phyloP scores from a whole-genome alignment of 305 asterid genomes.

The Fraxinus velutina region DNA sequence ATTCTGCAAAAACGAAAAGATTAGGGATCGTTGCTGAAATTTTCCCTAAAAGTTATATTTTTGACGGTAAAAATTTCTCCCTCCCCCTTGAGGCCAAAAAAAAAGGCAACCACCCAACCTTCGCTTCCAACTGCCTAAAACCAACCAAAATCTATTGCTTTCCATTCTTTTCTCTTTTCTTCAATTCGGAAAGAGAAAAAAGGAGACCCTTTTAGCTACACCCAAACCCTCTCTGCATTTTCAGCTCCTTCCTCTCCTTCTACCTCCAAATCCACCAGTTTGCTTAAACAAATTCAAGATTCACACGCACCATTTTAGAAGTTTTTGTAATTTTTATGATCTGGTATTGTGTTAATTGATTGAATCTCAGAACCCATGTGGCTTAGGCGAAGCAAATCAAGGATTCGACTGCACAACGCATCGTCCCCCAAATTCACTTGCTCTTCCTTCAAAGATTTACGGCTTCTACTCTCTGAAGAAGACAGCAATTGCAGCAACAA shows the following conservation, averaged over 20 bases:
- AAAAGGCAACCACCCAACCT: not conserved
- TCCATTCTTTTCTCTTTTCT: not conserved
- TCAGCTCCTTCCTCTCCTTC: slow-evolving; percentile 28
- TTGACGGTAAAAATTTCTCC: not conserved
- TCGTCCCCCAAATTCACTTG: slow-evolving; percentile 55
- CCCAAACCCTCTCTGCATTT: slow-evolving; percentile 29
- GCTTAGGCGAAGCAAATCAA: slow-evolving; percentile 65
- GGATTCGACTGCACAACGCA: slow-evolving; percentile 41
- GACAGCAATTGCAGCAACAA: not conserved
- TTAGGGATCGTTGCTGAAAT: not conserved
- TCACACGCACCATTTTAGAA: not conserved
- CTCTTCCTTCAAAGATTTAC: slow-evolving; percentile 81
- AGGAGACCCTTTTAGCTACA: not conserved
- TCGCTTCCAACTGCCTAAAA: not conserved
- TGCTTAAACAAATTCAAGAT: not conserved
- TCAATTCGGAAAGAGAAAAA: not conserved
- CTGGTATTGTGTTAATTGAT: slow-evolving; percentile 13
- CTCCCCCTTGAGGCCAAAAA: not conserved
- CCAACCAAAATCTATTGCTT: not conserved
- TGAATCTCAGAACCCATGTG: slow-evolving; percentile 55
- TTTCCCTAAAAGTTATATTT: not conserved
- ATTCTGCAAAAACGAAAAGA: too few species aligned
- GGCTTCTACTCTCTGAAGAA: slow-evolving; percentile 49
- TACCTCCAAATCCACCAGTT: slow-evolving; percentile 17
- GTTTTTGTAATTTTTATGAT: not conserved